Conservation (phyloP, 305 asterid genomes). For the Solanum chacoense region DNA sequence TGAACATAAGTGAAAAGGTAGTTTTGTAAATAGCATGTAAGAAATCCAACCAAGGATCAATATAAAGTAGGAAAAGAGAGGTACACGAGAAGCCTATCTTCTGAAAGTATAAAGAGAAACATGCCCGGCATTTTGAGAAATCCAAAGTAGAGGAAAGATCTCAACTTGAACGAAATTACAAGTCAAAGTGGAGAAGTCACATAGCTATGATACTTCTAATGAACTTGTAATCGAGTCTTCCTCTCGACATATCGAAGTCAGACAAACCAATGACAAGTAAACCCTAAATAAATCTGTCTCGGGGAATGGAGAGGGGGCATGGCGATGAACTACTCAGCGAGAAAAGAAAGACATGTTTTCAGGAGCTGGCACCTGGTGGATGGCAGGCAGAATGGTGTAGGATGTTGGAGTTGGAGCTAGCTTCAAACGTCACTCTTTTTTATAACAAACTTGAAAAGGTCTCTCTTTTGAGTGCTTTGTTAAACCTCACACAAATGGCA, state of each 20-base stretch:
- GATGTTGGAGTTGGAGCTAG: background rate
- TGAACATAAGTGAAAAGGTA: background rate
- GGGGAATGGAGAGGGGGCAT: background rate
- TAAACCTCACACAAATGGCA: background rate
- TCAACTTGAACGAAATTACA: background rate
- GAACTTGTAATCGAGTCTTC: background rate
- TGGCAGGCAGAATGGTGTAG: background rate
- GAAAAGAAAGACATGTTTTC: background rate
- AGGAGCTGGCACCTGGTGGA: background rate
- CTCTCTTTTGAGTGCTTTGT: background rate
- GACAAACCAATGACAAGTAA: background rate
- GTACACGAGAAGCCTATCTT: background rate
- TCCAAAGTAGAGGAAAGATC: background rate
- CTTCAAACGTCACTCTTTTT: background rate
- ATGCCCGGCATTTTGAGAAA: background rate
- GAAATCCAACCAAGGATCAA: background rate
- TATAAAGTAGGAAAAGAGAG: background rate
- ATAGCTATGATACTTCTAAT: background rate
- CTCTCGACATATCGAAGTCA: background rate
- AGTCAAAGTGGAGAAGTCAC: background rate
- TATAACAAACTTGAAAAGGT: background rate
- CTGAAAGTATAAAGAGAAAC: background rate
- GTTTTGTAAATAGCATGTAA: background rate
- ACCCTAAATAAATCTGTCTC: background rate
- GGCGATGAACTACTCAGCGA: background rate